Percentiles rank a stretch among this genome's conserved stretches.
phyloP scores from a whole-genome alignment of 305 asterid species.

The Striga hermonthica region DNA sequence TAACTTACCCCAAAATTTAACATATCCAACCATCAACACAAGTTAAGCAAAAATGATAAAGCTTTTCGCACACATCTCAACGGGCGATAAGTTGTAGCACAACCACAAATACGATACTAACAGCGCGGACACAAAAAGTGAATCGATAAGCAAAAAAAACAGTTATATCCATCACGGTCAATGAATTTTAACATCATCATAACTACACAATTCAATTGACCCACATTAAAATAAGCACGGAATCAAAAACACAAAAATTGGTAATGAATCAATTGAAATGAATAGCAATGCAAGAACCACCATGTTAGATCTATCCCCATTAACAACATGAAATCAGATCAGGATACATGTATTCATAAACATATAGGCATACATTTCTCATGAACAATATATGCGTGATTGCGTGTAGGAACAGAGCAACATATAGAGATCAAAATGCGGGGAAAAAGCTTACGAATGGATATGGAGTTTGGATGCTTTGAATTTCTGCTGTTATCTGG shows the following conservation, averaged over 20 bases:
- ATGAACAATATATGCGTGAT: too few species aligned
- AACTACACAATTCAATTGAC: conserved; percentile 15
- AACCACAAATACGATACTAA: too few species aligned
- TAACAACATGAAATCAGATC: conserved; percentile 18
- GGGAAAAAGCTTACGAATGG: conserved; percentile 29
- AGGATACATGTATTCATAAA: neutral
- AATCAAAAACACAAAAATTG: conserved; percentile 23
- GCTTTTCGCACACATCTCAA: too few species aligned
- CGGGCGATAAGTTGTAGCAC: too few species aligned
- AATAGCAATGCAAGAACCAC: conserved; percentile 10
- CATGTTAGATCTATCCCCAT: too few species aligned
- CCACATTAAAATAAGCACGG: conserved; percentile 16
- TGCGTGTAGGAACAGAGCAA: neutral
- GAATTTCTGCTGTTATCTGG: neutral
- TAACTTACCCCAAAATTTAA: too few species aligned
- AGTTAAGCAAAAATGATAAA: too few species aligned
- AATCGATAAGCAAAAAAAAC: too few species aligned
- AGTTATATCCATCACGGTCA: too few species aligned
- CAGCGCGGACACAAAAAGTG: too few species aligned
- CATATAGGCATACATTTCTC: neutral
- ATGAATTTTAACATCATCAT: conserved; percentile 1
- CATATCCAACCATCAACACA: too few species aligned
- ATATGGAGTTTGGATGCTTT: conserved; percentile 13
- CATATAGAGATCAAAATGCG: conserved; percentile 10
- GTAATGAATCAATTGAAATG: conserved; percentile 26